Percentiles rank a stretch among this genome's conserved stretches.
These are phyloP conservation scores for Aspergillus novoparasiticus DNA, from an alignment of 2,329 filamentous ascomycete species.

Conservation along the genomic window DNA sequence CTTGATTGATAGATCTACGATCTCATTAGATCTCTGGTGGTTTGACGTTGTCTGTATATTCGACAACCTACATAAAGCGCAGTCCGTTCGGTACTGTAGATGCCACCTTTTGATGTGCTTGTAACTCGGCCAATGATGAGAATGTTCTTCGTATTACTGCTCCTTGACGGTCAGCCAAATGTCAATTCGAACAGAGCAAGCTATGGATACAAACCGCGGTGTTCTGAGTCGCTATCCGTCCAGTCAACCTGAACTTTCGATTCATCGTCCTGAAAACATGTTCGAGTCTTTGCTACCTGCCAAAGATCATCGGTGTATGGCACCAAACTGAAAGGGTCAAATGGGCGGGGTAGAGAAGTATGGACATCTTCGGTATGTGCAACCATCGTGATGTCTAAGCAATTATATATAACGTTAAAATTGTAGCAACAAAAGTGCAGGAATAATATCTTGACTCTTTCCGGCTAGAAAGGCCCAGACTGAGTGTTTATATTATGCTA, in stretches of 20 bases:
- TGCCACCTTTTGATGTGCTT: not conserved
- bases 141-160: constrained; percentile 9
- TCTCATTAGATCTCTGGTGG: not conserved
- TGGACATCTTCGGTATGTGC: not conserved
- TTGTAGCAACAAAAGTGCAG: not conserved
- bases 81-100: not conserved
- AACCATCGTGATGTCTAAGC: not conserved
- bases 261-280: constrained; percentile 14
- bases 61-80: constrained; percentile 18
- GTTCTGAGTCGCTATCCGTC: constrained; percentile 12
- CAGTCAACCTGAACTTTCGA: constrained; percentile 12
- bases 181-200: not conserved
- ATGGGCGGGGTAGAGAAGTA: not conserved
- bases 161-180: not conserved
- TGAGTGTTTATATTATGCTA: not conserved
- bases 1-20: constrained; percentile 29
- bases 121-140: constrained; percentile 11
- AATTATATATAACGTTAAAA: not conserved
- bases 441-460: not conserved
- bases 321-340: constrained; percentile 15
- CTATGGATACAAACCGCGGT: constrained; percentile 1
- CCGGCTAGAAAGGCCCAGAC: not conserved
- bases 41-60: not conserved
- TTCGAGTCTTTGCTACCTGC: constrained; percentile 7
- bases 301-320: constrained; percentile 15